phyloP scores from a whole-genome alignment of 768 basidiomycete species.

The Suillus plorans region DNA sequence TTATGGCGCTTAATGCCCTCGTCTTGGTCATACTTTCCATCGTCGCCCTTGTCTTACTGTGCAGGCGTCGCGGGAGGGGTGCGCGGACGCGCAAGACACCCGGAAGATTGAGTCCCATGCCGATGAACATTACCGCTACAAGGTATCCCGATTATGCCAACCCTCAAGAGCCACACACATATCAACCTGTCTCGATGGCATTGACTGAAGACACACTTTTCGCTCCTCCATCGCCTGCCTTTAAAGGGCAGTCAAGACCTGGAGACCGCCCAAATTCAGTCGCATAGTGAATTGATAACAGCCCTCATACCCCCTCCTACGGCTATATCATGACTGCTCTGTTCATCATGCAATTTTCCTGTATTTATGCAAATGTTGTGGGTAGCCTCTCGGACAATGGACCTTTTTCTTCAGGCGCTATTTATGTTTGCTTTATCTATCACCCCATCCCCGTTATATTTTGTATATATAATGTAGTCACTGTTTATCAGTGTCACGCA shows the following conservation, averaged over 20 bases:
- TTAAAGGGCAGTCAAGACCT: constrained; percentile 37
- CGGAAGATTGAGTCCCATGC: constrained; percentile 58
- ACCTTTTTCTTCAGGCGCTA: constrained; percentile 14
- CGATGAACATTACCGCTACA: constrained; percentile 39
- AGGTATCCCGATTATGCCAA: constrained; percentile 33
- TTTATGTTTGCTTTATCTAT: constrained; percentile 7
- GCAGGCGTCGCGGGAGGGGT: constrained; percentile 45
- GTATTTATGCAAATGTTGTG: constrained; percentile 14
- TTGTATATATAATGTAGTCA: constrained; percentile 12
- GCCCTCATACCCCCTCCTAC: neutral
- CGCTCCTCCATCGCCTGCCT: constrained; percentile 59
- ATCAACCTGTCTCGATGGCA: constrained; percentile 68
- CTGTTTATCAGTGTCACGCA: constrained; percentile 2
- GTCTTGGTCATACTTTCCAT: constrained; percentile 58
- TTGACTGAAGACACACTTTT: constrained; percentile 46
- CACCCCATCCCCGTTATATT: neutral
- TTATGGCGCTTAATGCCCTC: constrained; percentile 77
- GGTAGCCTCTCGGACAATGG: constrained; percentile 5
- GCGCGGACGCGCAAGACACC: constrained; percentile 34
- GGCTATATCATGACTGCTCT: constrained; percentile 1
- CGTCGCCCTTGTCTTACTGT: constrained; percentile 53
- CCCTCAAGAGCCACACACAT: constrained; percentile 47
- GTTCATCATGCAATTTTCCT: constrained; percentile 9
- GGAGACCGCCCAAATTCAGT: constrained; percentile 44
- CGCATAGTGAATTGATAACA: constrained; percentile 27